Evolutionary conservation across 495 filamentous ascomycete genomes (phyloP).

Genomic region (Viridothelium virens): DNA sequence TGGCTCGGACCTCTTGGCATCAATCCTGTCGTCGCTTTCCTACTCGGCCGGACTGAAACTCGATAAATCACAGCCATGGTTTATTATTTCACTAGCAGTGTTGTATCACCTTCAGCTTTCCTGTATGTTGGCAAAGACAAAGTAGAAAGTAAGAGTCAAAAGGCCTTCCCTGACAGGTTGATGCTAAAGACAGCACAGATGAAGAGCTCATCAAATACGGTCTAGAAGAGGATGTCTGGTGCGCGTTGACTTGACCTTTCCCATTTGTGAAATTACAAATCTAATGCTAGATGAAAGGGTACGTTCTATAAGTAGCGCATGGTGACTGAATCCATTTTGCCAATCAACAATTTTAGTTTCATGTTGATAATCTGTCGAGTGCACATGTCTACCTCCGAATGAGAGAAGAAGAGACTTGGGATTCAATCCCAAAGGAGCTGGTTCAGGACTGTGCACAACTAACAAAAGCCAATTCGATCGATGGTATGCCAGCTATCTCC

Average conservation of each 20-base stretch:
- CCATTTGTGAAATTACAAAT: not conserved
- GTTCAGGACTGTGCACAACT: slow-evolving; percentile 85
- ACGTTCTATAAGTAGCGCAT: not conserved
- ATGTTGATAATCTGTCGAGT: slow-evolving; percentile 94
- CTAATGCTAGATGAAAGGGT: slow-evolving; percentile 16
- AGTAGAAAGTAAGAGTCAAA: slow-evolving; percentile 70
- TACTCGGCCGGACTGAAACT: not conserved
- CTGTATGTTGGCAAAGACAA: slow-evolving; percentile 99
- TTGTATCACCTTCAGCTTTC: slow-evolving; percentile 65
- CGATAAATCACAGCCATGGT: slow-evolving; percentile 56
- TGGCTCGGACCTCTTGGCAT: no score
- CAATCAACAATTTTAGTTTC: slow-evolving; percentile 55
- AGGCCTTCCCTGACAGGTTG: not conserved
- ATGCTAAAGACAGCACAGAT: slow-evolving; percentile 48
- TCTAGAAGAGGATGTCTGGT: slow-evolving; percentile 94
- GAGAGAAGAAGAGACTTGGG: slow-evolving; percentile 75
- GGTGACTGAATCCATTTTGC: not conserved
- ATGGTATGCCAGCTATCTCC: slow-evolving; percentile 49
- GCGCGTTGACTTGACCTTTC: slow-evolving; percentile 23
- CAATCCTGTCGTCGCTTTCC: not conserved
- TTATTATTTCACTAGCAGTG: slow-evolving; percentile 87
- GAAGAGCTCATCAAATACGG: slow-evolving; percentile 92
- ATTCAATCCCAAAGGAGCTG: slow-evolving; percentile 64
- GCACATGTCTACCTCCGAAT: slow-evolving; percentile 92
- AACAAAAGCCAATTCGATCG: slow-evolving; percentile 97